Evolutionary conservation across 805 yeast genomes (phyloP), one percentile per base, ranked within the genome.

Genomic region (Schizosaccharomyces osmophilus): DNA sequence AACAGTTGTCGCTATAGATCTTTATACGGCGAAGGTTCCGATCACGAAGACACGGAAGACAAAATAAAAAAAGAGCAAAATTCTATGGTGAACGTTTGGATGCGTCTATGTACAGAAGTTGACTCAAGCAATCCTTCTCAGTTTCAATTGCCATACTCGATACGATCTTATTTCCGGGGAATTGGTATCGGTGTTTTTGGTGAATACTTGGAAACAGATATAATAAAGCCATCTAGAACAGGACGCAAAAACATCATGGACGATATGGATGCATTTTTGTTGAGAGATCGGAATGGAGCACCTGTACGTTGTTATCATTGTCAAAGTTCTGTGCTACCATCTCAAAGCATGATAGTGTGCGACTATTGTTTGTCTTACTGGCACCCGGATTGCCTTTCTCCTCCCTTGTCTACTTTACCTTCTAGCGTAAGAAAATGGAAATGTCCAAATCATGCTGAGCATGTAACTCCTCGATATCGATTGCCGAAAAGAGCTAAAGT

Each of bases 301-400:
- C 82, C 90, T 1, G 73, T 80, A 58, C 69, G 84, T 59, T 90
- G 98, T 71, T 84, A 80, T 68, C 78, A 77, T 64, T 90, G 98
- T 73, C 83, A 84, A 0, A 73, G 74, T 26, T 82, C 93, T 4
- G 93, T 87, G 0, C 72, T 84, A 61, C 71, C 74, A 24, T 78
- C 80, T 55, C 75, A 78, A 59, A 75, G 78, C 43, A 75, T 89
- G 22, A 78, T 82, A 17, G 80, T 79, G 62, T 89, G 97, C 70
- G 96, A 87, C 67, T 85, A 83, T 67, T 89, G 97, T 70, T 75
- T 83, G 0, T 74, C 84, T 3, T 78, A 82, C 19, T 89, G 95
- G 94, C 97, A 89, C 72, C 71, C 89, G 59, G 96, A 90, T 71
- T 89, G 97, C 70, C 71, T 89, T 17, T 75, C 78, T 61, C 85